A percentile compares a stretch with the other conserved stretches of the same genome.
These are phyloP conservation scores for Aspergillus ostianus DNA, from an alignment of 495 filamentous ascomycete genomes.

Conservation along the genomic window DNA sequence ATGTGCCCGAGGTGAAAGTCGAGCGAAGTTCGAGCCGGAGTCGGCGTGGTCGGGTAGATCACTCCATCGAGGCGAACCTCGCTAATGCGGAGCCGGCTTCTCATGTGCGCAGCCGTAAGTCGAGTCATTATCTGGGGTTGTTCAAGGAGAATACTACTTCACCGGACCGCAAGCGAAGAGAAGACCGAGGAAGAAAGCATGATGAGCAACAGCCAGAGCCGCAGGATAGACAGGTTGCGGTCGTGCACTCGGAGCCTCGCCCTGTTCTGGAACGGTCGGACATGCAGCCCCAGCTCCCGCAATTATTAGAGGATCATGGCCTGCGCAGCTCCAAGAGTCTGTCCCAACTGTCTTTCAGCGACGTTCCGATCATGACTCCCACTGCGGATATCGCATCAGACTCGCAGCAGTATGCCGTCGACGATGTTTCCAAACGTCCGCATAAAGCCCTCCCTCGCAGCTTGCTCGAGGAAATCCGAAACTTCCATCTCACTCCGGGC, in stretches of 20 bases:
- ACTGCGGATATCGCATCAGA: conserved; percentile 8
- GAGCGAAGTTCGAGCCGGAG: conserved; percentile 45
- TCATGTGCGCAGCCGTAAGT: conserved; percentile 87
- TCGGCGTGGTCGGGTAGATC: conserved; percentile 61
- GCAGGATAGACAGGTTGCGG: conserved; percentile 15
- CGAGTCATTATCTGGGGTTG: conserved; percentile 85
- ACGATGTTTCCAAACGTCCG: conserved; percentile 29
- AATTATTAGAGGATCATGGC: conserved; percentile 15
- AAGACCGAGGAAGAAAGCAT: conserved; percentile 32
- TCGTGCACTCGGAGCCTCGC: conserved; percentile 12
- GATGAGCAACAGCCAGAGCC: conserved; percentile 25
- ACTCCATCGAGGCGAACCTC: conserved; percentile 78
- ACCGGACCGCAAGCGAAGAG: conserved; percentile 46
- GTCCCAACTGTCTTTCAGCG: conserved; percentile 33
- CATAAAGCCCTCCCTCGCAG: conserved; percentile 41
- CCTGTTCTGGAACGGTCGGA: conserved; percentile 11
- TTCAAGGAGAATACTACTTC: conserved; percentile 84
- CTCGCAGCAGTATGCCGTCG: conserved; percentile 13
- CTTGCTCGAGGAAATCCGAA: conserved; percentile 62
- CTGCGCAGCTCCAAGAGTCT: conserved; percentile 28
- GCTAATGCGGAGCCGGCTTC: conserved; percentile 66
- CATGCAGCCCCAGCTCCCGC: conserved; percentile 3
- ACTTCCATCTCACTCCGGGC: conserved; percentile 57
- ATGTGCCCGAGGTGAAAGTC: conserved; percentile 14
- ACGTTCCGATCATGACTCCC: conserved; percentile 27